Percentiles rank a stretch among this genome's conserved stretches.
These are phyloP conservation scores for Abrus precatorius DNA, from an alignment of 306 rosid species.

Conservation along the genomic window DNA sequence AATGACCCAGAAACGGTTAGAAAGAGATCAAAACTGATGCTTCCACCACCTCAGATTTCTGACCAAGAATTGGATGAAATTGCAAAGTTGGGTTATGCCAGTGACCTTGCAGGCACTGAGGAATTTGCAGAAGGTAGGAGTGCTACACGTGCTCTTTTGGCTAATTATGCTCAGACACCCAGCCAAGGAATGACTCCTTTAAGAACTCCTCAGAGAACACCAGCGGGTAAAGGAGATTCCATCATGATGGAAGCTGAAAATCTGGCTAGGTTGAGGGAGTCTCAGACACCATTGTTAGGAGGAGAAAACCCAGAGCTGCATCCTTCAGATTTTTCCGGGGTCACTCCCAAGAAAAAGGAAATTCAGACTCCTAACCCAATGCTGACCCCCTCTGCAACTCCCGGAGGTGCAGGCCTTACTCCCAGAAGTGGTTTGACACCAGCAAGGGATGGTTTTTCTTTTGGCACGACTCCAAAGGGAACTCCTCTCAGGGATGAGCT, in stretches of 20 bases:
- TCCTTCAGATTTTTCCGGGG: constrained; percentile 97
- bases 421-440: constrained; percentile 91
- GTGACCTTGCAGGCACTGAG: constrained; percentile 83
- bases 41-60: constrained; percentile 95
- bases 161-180: constrained; percentile 90
- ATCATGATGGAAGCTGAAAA: constrained; percentile 98
- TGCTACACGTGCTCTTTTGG: constrained; percentile 88
- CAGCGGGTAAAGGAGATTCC: constrained; percentile 92
- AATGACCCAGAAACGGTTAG: constrained; percentile 95
- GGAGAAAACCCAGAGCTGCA: constrained; percentile 96
- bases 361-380: constrained; percentile 85
- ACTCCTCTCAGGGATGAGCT: constrained; percentile 94
- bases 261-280: constrained; percentile 93
- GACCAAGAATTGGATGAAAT: constrained; percentile 93
- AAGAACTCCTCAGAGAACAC: constrained; percentile 95
- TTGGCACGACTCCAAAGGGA: constrained; percentile 86
- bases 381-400: constrained; percentile 92
- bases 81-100: constrained; percentile 96
- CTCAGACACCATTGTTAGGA: constrained; percentile 95
- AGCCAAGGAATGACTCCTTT: constrained; percentile 78
- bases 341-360: constrained; percentile 89
- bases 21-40: constrained; percentile 94
- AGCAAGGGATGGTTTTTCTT: constrained; percentile 81
- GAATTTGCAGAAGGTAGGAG: constrained; percentile 79
- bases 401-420: constrained; percentile 81